A percentile compares a stretch with the other conserved stretches of the same genome.
These are phyloP conservation scores for Pythium volutum DNA, from an alignment of 352 stramenopile species.

Conservation along the genomic window DNA sequence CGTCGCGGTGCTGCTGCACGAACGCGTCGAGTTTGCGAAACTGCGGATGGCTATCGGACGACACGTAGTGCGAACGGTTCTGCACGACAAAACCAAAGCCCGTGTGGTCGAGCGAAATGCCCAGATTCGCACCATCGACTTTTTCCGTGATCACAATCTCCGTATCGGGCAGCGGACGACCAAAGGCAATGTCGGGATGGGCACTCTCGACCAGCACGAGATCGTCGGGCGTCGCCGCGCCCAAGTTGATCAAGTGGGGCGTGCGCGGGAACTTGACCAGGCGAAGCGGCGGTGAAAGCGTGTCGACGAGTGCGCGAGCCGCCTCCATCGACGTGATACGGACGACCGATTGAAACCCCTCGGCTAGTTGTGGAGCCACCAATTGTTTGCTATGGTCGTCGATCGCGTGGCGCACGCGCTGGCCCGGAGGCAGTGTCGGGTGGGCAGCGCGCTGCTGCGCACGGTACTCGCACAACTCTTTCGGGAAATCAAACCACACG, in stretches of 20 bases:
- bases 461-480: slow-evolving; percentile 39
- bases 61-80: slow-evolving; percentile 78
- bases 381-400: slow-evolving; percentile 43
- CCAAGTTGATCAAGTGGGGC: slow-evolving; percentile 52
- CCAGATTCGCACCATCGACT: slow-evolving; percentile 82
- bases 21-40: slow-evolving; percentile 67
- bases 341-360: slow-evolving; percentile 54
- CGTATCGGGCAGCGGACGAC: slow-evolving; percentile 16
- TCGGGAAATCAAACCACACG: slow-evolving; percentile 56
- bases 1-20: slow-evolving; percentile 34
- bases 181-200: slow-evolving; percentile 15
- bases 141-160: slow-evolving; percentile 76
- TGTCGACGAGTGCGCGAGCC: slow-evolving; percentile 29
- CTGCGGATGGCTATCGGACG: slow-evolving; percentile 51
- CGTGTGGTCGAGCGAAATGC: slow-evolving; percentile 55
- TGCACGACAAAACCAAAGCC: slow-evolving; percentile 56
- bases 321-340: slow-evolving; percentile 51
- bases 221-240: slow-evolving; percentile 55
- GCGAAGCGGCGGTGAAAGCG: slow-evolving; percentile 35
- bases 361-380: slow-evolving; percentile 30
- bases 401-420: slow-evolving; percentile 41
- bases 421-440: slow-evolving; percentile 40
- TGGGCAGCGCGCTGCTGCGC: slow-evolving; percentile 44
- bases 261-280: slow-evolving; percentile 66
- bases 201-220: slow-evolving; percentile 31